Evolutionary conservation across 140 eudicot species (phyloP).

Genomic region (Eryngium alpinum): DNA sequence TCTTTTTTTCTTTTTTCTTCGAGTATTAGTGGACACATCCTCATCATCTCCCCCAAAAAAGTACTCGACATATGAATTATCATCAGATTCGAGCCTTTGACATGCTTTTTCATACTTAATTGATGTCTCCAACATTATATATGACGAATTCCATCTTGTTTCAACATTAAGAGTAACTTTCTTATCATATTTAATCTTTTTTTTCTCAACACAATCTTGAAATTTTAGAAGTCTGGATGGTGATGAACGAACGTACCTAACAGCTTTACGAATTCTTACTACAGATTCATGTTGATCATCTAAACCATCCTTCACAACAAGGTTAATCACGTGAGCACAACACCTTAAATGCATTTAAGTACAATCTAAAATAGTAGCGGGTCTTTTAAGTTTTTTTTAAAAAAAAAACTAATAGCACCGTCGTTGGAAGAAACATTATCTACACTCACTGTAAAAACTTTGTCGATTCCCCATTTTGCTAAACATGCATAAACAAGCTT

Average conservation of each 20-base stretch:
- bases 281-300: not conserved
- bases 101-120: not conserved
- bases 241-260: not conserved
- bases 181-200: not conserved
- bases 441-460: not conserved
- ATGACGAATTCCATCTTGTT: not conserved
- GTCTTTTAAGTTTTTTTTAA: not conserved
- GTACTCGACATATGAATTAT: not conserved
- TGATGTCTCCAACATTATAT: not conserved
- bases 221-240: not conserved
- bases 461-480: slow-evolving; percentile 3
- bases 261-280: not conserved
- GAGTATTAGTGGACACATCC: not conserved
- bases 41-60: not conserved
- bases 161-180: not conserved
- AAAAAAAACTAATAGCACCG: not conserved
- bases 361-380: slow-evolving; percentile 4
- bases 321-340: slow-evolving; percentile 16
- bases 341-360: slow-evolving; percentile 6
- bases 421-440: slow-evolving; percentile 10
- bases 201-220: not conserved
- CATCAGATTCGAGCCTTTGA: not conserved
- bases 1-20: not conserved
- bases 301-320: slow-evolving; percentile 18
- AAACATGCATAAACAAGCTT: slow-evolving; percentile 2